phyloP scores from a whole-genome alignment of 2,329 filamentous ascomycete species.

The Calonectria pseudoturangicola region DNA sequence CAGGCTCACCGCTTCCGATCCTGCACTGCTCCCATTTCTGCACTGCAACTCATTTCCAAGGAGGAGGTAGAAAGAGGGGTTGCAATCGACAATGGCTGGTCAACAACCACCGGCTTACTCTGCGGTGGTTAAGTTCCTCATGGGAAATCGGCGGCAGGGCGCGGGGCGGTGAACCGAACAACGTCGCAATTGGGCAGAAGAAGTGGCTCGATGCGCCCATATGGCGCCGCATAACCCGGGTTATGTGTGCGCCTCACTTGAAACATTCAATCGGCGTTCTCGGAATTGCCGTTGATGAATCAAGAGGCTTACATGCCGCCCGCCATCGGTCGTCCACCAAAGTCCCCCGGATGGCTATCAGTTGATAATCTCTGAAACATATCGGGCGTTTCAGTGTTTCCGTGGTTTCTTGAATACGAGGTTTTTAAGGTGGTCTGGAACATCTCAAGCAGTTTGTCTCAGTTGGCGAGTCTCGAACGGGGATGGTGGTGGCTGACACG shows the following conservation, averaged over 20 bases:
- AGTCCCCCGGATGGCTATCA: neutral
- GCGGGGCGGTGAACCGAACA: neutral
- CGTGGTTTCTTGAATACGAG: neutral
- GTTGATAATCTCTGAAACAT: neutral
- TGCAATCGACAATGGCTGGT: neutral
- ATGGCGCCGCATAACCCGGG: neutral
- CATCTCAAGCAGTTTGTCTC: neutral
- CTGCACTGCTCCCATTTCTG: constrained; percentile 2
- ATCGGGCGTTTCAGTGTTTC: neutral
- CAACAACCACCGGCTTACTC: no score
- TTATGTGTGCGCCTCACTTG: neutral
- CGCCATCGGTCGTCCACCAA: neutral
- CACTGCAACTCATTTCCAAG: constrained; percentile 2
- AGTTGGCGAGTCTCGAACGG: neutral
- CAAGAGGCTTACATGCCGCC: neutral
- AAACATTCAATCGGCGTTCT: no score
- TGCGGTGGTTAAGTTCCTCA: neutral
- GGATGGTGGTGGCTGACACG: neutral
- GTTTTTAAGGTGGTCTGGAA: neutral
- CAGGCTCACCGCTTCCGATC: constrained; percentile 12
- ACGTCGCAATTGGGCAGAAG: neutral
- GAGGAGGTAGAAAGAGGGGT: neutral
- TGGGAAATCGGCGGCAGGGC: neutral
- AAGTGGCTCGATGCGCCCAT: neutral
- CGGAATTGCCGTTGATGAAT: neutral